Conservation (phyloP, 228 moss, liverwort and hornwort species). For the Sphagnum fallax region DNA sequence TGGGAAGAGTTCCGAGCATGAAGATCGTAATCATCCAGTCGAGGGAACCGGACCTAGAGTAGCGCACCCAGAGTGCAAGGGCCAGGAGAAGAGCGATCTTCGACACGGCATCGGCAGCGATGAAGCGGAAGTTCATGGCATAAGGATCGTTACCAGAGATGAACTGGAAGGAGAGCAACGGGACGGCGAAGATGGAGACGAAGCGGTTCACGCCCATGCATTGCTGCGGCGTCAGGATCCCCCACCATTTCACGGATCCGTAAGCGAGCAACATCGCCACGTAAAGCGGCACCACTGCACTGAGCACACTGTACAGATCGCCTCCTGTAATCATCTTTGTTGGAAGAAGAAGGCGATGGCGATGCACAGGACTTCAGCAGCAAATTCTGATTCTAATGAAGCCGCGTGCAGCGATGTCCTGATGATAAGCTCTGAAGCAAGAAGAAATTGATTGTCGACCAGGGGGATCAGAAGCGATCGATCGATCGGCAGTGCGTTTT, state of each 20-base stretch:
- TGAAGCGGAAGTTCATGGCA: conserved; percentile 59
- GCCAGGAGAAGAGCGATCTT: conserved; percentile 41
- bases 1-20: conserved; percentile 83
- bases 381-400: too few relatives aligned
- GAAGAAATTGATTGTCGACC: too few relatives aligned
- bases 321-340: conserved; percentile 44
- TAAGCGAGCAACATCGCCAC: conserved; percentile 66
- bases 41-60: conserved; percentile 56
- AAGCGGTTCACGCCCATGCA: conserved; percentile 74
- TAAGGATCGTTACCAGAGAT: conserved; percentile 84
- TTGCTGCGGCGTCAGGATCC: conserved; percentile 47
- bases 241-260: conserved; percentile 67
- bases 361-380: too few relatives aligned
- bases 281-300: conserved; percentile 61
- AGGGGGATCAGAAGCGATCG: too few relatives aligned
- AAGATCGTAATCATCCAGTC: conserved; percentile 78
- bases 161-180: conserved; percentile 67
- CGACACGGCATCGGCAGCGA: conserved; percentile 69
- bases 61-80: conserved; percentile 58
- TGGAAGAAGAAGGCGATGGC: too few relatives aligned
- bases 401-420: too few relatives aligned
- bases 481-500: too few relatives aligned
- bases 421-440: too few relatives aligned
- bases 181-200: conserved; percentile 65
- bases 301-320: conserved; percentile 54